Evolutionary conservation across 2,329 filamentous ascomycete species (phyloP), one percentile per base, ranked within the genome.

Genomic region (Amauroascus niger): DNA sequence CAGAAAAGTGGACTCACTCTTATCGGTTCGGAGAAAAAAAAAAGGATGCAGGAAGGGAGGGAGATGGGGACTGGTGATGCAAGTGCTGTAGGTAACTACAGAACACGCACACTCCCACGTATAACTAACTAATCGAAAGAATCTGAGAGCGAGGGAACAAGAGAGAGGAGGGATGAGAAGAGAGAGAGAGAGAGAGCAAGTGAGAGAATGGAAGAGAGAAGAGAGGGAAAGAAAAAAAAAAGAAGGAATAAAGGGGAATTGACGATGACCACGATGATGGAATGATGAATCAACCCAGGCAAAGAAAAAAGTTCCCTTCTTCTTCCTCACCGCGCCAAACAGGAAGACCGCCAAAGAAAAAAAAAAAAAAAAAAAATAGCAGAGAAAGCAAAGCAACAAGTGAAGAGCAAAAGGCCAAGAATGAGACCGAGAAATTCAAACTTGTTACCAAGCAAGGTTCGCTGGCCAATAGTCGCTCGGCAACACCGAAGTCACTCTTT

Each of bases 1-100:
- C n/a, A 24, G 16, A 49, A 49, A 39, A 49, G 47, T 47, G 45
- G 45, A 37, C 45, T 47, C 45, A 47, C 45, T 46, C 14, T 46
- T 30, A 46, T 46, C 43, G 26, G 20, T 46, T 47, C 45, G 45
- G 45, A 47, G 45, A 47, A 47, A 47, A 47, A 47, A 47, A 46
- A 46, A 18, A 41, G 39, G 37, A 18, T 3, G 16, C n/a, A 40
- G 37, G 18, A 20, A 9, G 37, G 37, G 37, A 6, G n/a, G n/a
- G 33, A 37, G n/a, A 37, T 5, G n/a, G 2, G 16, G n/a, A 18
- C 11, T 3, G 41, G 30, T 33, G 28, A 20, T 47, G 30, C 45
- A 46, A 47, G 28, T 47, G 35, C 30, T 32, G 26, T 18, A 18
- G 30, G 45, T 47, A 28, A 14, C 43, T n/a, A n/a, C n/a, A n/a